These are phyloP conservation scores for Dryas integrifolia DNA, from an alignment of 331 rosid species.

Conservation along the genomic window DNA sequence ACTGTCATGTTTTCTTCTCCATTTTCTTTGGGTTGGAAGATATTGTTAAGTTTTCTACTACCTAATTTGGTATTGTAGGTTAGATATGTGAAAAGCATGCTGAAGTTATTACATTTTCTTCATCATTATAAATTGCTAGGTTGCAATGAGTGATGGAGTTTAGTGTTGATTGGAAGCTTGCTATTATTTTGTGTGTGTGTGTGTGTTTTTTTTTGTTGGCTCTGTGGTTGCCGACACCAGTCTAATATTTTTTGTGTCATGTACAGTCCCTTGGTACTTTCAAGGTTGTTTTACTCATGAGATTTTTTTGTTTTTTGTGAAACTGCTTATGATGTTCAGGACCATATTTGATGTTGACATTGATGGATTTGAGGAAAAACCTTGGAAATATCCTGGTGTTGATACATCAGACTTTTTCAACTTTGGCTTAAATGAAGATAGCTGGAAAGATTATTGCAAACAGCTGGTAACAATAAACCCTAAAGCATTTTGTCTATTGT, in stretches of 20 bases:
- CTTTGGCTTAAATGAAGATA: conserved; percentile 88
- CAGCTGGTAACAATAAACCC: conserved; percentile 69
- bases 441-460: conserved; percentile 97
- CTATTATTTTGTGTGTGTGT: not conserved
- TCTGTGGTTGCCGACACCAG: conserved; percentile 1
- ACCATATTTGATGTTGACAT: conserved; percentile 89
- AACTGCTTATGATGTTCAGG: conserved; percentile 52
- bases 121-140: not conserved
- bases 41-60: not conserved
- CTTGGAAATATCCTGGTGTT: conserved; percentile 83
- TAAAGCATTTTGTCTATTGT: conserved; percentile 5
- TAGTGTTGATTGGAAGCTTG: not conserved
- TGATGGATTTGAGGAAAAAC: conserved; percentile 89
- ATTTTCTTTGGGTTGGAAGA: not conserved
- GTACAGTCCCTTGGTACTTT: conserved; percentile 12
- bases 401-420: conserved; percentile 89
- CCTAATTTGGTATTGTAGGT: not conserved
- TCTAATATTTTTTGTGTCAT: conserved; percentile 16
- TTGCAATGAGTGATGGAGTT: not conserved
- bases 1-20: not conserved
- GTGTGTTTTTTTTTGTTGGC: not conserved
- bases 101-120: not conserved
- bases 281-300: not conserved
- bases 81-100: not conserved
- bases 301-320: conserved; percentile 26